Percentiles rank a stretch among this genome's conserved stretches.
These are phyloP conservation scores for Mycena polygramma DNA, from an alignment of 768 basidiomycete species.

Conservation along the genomic window DNA sequence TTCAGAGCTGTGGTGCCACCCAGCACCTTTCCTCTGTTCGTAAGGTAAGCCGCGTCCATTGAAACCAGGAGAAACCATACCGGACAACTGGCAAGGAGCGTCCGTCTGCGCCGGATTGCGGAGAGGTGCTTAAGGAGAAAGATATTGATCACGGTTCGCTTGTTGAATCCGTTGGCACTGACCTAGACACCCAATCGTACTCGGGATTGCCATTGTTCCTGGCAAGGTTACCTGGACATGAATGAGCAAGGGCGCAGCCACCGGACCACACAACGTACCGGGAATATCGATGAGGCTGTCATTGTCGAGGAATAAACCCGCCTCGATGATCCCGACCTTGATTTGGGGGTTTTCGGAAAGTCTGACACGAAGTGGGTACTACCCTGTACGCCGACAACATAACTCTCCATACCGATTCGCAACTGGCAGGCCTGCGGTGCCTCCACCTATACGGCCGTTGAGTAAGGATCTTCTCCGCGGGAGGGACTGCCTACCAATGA, in stretches of 20 bases:
- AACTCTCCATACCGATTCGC: background rate
- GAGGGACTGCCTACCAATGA: constrained; percentile 10
- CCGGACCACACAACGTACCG: background rate
- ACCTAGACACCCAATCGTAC: constrained; percentile 31
- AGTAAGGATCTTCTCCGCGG: too few relatives aligned
- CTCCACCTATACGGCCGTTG: constrained; percentile 14
- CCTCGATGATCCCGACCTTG: constrained; percentile 28
- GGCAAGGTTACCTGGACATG: constrained; percentile 5
- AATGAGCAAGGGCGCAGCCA: too few relatives aligned
- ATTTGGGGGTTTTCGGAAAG: constrained; percentile 9
- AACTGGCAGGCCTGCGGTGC: constrained; percentile 22
- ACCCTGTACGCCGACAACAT: background rate
- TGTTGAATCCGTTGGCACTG: background rate
- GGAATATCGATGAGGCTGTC: constrained; percentile 25
- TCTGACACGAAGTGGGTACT: background rate
- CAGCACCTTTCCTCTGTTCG: constrained; percentile 16
- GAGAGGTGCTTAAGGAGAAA: constrained; percentile 9
- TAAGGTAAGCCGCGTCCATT: background rate
- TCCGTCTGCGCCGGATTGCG: constrained; percentile 18
- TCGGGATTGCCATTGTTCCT: constrained; percentile 19
- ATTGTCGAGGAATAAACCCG: constrained; percentile 16
- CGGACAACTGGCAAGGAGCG: constrained; percentile 18
- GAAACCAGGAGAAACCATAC: background rate
- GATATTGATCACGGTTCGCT: background rate
- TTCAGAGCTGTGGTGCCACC: constrained; percentile 22